phyloP scores from a whole-genome alignment of 2,329 filamentous ascomycete genomes.

The Penicillium sp. region DNA sequence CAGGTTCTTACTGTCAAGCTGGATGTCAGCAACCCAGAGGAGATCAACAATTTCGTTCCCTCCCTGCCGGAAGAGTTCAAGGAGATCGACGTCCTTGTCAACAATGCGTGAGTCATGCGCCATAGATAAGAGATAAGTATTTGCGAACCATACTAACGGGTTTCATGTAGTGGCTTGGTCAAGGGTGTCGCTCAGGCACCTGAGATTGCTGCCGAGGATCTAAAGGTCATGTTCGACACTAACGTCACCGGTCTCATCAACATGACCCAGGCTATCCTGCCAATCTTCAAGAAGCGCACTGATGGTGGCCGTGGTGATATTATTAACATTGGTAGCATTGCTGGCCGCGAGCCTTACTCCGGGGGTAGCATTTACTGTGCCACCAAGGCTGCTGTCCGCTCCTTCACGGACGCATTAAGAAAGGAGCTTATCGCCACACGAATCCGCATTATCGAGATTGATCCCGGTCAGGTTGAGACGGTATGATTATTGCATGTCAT shows the following conservation, averaged over 20 bases:
- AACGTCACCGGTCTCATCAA: slow-evolving; percentile 95
- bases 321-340: slow-evolving; percentile 91
- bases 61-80: slow-evolving; percentile 77
- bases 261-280: slow-evolving; percentile 89
- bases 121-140: slow-evolving; percentile 32
- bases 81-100: slow-evolving; percentile 84
- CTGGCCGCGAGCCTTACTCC: slow-evolving; percentile 81
- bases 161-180: slow-evolving; percentile 68
- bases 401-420: slow-evolving; percentile 78
- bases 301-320: slow-evolving; percentile 84
- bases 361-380: slow-evolving; percentile 92
- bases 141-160: slow-evolving; percentile 9
- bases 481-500: slow-evolving; percentile 41
- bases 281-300: slow-evolving; percentile 68
- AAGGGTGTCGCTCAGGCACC: slow-evolving; percentile 84
- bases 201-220: slow-evolving; percentile 76
- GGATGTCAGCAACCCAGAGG: slow-evolving; percentile 77
- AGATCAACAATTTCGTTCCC: slow-evolving; percentile 70
- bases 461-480: slow-evolving; percentile 91
- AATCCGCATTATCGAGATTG: slow-evolving; percentile 82
- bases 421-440: slow-evolving; percentile 78
- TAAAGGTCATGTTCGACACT: slow-evolving; percentile 83
- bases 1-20: slow-evolving; percentile 79
- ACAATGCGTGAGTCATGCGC: slow-evolving; percentile 96
- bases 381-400: slow-evolving; percentile 83